Evolutionary conservation across 1,284 basidiomycete species (phyloP).

Genomic region (Rugosomyces carneus): DNA sequence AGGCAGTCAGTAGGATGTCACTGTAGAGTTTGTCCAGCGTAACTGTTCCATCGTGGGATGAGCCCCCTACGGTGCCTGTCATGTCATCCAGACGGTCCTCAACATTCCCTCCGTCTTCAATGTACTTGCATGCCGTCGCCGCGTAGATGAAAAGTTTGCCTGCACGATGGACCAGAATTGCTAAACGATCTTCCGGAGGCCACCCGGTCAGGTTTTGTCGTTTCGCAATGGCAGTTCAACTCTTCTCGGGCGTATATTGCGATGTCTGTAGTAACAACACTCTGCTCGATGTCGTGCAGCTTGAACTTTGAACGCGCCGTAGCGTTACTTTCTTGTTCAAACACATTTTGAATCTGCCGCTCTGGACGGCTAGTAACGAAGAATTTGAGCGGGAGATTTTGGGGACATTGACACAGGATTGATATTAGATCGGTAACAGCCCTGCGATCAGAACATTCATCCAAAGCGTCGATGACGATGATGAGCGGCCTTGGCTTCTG

Average conservation of each 20-base stretch:
- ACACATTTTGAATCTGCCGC: too few relatives aligned
- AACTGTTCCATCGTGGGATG: too few relatives aligned
- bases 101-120: conserved; percentile 15
- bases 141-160: conserved; percentile 17
- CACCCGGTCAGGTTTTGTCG: too few relatives aligned
- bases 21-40: too few relatives aligned
- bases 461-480: conserved; percentile 18
- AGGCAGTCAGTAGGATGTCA: too few relatives aligned
- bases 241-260: conserved; percentile 13
- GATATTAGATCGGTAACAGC: conserved; percentile 11
- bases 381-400: too few relatives aligned
- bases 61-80: conserved; percentile 1
- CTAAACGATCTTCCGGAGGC: conserved; percentile 14
- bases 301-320: conserved; percentile 7
- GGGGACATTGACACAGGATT: too few relatives aligned
- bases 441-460: conserved; percentile 16
- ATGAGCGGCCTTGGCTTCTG: conserved; percentile 8
- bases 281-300: conserved; percentile 15
- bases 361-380: too few relatives aligned
- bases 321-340: too few relatives aligned
- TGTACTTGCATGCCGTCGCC: conserved; percentile 17
- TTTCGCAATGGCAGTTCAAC: too few relatives aligned
- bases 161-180: conserved; percentile 16
- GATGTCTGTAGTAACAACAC: conserved; percentile 17
- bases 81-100: conserved; percentile 16